Evolutionary conservation across 2,329 filamentous ascomycete species (phyloP).

Genomic region (Monosporascus sp.): DNA sequence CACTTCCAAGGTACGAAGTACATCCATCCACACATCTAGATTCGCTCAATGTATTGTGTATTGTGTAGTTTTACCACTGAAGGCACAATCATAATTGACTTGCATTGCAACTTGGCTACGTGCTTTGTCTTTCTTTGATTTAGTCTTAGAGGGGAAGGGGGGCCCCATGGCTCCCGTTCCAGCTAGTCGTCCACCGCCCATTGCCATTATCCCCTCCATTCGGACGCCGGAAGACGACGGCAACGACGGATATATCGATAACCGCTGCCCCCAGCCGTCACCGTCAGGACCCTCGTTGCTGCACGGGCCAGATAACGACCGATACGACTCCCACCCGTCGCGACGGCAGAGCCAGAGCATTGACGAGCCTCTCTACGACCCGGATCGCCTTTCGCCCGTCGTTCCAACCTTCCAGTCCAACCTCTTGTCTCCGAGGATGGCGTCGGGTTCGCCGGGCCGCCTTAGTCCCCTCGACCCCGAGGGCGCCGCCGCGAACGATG

Average conservation of each 20-base stretch:
- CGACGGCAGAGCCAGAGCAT: neutral
- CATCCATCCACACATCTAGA: too few species aligned
- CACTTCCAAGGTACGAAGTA: too few species aligned
- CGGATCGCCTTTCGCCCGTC: constrained; percentile 26
- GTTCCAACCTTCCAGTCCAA: constrained; percentile 22
- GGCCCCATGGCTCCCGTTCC: constrained; percentile 21
- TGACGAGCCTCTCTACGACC: constrained; percentile 22
- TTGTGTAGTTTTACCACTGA: too few species aligned
- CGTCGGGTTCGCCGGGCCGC: constrained; percentile 13
- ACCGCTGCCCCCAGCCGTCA: constrained; percentile 5
- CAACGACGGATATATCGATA: constrained; percentile 4
- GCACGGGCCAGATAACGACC: constrained; percentile 10
- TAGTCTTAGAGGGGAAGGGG: constrained; percentile 21
- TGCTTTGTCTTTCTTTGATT: constrained; percentile 7
- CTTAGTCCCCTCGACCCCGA: constrained; percentile 20
- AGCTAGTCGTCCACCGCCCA: constrained; percentile 18
- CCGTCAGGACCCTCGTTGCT: constrained; percentile 11
- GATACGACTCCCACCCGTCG: neutral
- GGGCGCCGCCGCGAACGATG: constrained; percentile 18
- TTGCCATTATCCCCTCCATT: constrained; percentile 25
- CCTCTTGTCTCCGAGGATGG: constrained; percentile 17
- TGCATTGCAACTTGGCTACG: neutral
- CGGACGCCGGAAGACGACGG: constrained; percentile 18
- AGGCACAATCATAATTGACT: too few species aligned
- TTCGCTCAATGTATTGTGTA: too few species aligned